Conservation (phyloP, 2,329 filamentous ascomycete species). For the Pyrenophora seminiperda region DNA sequence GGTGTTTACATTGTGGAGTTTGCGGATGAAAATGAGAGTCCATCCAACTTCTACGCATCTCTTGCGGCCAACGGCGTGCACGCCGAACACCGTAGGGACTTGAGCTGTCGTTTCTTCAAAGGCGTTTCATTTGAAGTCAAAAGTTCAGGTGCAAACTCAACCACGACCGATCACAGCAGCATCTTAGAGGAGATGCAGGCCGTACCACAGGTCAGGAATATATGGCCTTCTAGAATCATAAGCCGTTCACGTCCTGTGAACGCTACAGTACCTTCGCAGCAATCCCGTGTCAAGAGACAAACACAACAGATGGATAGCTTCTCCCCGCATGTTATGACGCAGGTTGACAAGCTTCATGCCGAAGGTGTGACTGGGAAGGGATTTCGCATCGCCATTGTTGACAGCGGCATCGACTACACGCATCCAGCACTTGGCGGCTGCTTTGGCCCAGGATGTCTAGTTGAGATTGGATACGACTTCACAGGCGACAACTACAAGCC, state of each 20-base stretch:
- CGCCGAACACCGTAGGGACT: conserved; percentile 19
- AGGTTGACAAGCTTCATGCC: conserved; percentile 48
- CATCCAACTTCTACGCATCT: conserved; percentile 18
- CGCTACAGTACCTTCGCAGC: background rate
- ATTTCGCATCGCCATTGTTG: conserved; percentile 52
- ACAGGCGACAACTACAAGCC: conserved; percentile 57
- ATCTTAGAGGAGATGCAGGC: conserved; percentile 3
- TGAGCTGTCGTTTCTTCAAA: conserved; percentile 26
- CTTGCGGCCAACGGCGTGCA: conserved; percentile 16
- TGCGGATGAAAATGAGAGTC: conserved; percentile 13
- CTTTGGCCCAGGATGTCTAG: conserved; percentile 64
- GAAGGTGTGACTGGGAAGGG: conserved; percentile 55
- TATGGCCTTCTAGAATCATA: conserved; percentile 22
- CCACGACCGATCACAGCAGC: background rate
- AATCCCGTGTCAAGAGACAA: conserved; percentile 15
- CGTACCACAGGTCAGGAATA: conserved; percentile 4
- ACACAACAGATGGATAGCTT: conserved; percentile 3
- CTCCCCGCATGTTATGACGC: conserved; percentile 42
- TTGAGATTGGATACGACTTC: conserved; percentile 63
- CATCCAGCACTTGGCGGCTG: conserved; percentile 69
- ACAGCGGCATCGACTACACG: conserved; percentile 59
- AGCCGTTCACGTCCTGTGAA: background rate
- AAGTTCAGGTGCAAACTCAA: conserved; percentile 9
- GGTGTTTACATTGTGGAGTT: conserved; percentile 28
- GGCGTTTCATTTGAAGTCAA: conserved; percentile 24